Evolutionary conservation across 2,329 filamentous ascomycete genomes (phyloP).

Genomic region (Trichoderma simmonsii): DNA sequence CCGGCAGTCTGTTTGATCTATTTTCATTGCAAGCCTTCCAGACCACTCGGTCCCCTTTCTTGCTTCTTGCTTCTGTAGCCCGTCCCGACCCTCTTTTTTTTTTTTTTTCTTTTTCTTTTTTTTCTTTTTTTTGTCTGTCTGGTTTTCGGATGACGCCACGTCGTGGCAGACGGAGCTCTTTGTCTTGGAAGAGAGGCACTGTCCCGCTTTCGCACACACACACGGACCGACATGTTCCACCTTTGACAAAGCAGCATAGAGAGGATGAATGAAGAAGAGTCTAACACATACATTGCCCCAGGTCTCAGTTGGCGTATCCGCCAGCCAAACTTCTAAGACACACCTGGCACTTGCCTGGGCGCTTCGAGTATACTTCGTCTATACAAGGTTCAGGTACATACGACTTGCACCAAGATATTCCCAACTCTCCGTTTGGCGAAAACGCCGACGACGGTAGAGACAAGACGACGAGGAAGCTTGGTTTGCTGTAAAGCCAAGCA

Average conservation of each 20-base stretch:
- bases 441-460: background rate
- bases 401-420: background rate
- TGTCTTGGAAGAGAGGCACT: conserved; percentile 1
- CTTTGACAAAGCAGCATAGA: background rate
- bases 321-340: background rate
- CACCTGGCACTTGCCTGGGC: background rate
- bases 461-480: background rate
- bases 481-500: background rate
- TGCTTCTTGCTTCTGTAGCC: background rate
- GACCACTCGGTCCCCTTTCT: background rate
- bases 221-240: background rate
- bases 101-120: background rate
- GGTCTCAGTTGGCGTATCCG: conserved; percentile 11
- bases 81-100: background rate
- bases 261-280: conserved; percentile 1
- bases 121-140: background rate
- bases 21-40: background rate
- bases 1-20: background rate
- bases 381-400: background rate
- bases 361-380: background rate
- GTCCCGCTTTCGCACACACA: conserved; percentile 15
- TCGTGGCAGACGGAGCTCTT: background rate
- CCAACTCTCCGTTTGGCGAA: background rate
- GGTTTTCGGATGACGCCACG: background rate
- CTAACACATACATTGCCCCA: conserved; percentile 15